These are phyloP conservation scores for Taphrina deformans DNA, from an alignment of 1,139 yeast genomes.

Conservation along the genomic window DNA sequence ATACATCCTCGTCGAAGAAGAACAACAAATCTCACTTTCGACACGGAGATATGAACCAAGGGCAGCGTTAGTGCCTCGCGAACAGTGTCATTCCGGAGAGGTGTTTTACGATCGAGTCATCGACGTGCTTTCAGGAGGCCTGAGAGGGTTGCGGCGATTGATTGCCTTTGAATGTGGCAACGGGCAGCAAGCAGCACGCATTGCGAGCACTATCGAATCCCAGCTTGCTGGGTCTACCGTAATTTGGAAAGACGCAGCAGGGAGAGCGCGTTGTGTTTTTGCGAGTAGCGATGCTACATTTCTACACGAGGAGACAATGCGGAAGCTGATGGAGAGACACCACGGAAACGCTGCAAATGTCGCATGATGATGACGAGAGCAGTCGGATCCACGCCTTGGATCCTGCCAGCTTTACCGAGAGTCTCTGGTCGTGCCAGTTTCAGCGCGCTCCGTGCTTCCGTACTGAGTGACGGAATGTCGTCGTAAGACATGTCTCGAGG, in stretches of 20 bases:
- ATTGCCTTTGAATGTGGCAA: constrained; percentile 25
- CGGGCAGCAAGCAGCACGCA: constrained; percentile 20
- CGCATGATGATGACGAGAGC: constrained; percentile 44
- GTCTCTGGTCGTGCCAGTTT: constrained; percentile 81
- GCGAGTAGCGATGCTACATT: neutral
- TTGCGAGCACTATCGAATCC: neutral
- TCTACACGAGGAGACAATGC: neutral
- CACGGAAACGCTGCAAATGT: constrained; percentile 18
- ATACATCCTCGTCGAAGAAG: constrained; percentile 61
- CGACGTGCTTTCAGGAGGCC: neutral
- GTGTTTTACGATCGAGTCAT: constrained; percentile 13
- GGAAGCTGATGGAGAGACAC: neutral
- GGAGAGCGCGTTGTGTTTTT: constrained; percentile 14
- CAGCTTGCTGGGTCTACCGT: neutral
- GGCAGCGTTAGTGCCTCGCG: constrained; percentile 51
- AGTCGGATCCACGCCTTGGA: constrained; percentile 87
- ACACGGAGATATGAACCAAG: constrained; percentile 73
- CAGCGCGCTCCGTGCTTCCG: constrained; percentile 70
- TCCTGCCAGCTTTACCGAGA: constrained; percentile 90
- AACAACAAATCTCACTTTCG: constrained; percentile 54
- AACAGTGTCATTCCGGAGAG: constrained; percentile 1
- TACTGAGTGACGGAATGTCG: constrained; percentile 56
- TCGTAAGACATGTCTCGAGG: constrained; percentile 68
- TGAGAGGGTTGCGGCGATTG: neutral
- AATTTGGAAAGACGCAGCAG: constrained; percentile 31